These are phyloP conservation scores for Gnomoniopsis sp. DNA, from an alignment of 2,329 filamentous ascomycete species.

Conservation along the genomic window DNA sequence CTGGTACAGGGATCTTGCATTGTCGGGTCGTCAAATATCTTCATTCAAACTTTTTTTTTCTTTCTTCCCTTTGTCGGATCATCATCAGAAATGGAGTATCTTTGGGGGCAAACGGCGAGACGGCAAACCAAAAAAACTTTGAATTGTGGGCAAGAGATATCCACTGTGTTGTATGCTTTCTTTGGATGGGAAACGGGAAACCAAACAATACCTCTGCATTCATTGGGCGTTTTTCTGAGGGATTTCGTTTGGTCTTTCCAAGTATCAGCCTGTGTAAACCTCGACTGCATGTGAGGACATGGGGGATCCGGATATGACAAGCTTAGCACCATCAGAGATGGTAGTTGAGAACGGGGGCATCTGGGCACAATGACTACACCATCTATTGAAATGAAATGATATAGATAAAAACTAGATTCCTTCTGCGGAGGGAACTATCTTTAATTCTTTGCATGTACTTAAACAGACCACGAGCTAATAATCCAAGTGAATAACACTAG, in stretches of 20 bases:
- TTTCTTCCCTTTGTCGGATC: slow-evolving; percentile 8
- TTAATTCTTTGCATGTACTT: neutral
- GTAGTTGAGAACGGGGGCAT: neutral
- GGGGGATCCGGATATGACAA: neutral
- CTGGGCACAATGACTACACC: neutral
- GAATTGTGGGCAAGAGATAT: slow-evolving; percentile 7
- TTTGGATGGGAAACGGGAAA: slow-evolving; percentile 14
- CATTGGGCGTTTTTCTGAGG: slow-evolving; percentile 10
- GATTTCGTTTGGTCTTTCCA: neutral
- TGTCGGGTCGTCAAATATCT: neutral
- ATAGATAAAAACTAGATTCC: slow-evolving; percentile 8
- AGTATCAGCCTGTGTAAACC: neutral
- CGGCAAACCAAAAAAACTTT: slow-evolving; percentile 12
- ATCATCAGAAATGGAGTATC: slow-evolving; percentile 12
- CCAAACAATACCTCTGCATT: slow-evolving; percentile 18
- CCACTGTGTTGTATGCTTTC: slow-evolving; percentile 2
- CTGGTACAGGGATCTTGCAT: slow-evolving; percentile 1
- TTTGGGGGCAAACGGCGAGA: slow-evolving; percentile 7
- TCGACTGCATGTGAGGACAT: neutral
- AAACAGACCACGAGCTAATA: neutral
- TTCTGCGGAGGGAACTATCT: slow-evolving; percentile 2
- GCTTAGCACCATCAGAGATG: neutral
- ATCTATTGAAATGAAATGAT: slow-evolving; percentile 7
- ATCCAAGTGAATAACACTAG: too few species aligned
- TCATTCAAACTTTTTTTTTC: neutral